Conservation (phyloP, 768 basidiomycete species). For the Psilocybe cubensis region DNA sequence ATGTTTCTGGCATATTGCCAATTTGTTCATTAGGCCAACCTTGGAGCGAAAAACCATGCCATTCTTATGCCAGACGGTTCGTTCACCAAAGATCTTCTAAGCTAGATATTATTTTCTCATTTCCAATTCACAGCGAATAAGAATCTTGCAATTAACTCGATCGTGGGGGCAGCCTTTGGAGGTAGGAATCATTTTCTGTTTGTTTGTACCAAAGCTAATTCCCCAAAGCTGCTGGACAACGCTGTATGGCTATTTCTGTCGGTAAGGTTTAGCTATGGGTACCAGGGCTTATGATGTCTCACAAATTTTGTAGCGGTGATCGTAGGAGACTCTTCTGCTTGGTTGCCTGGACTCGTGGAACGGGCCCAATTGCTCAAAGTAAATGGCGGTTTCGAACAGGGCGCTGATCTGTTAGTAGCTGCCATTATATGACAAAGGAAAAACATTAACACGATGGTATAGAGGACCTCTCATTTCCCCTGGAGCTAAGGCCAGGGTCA, state of each 20-base stretch:
- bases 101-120: background rate
- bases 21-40: conserved; percentile 39
- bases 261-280: conserved; percentile 46
- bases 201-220: background rate
- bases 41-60: conserved; percentile 98
- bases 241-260: conserved; percentile 96
- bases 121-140: conserved; percentile 90
- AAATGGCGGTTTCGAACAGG: conserved; percentile 88
- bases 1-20: background rate
- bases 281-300: background rate
- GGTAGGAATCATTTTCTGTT: conserved; percentile 41
- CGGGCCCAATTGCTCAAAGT: conserved; percentile 81
- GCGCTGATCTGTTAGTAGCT: conserved; percentile 70
- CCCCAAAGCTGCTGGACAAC: conserved; percentile 85
- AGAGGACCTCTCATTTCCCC: conserved; percentile 86
- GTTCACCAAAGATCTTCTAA: conserved; percentile 17
- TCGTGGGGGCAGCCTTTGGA: conserved; percentile 93
- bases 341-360: conserved; percentile 87
- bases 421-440: background rate
- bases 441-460: conserved; percentile 3
- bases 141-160: conserved; percentile 89
- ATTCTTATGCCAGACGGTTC: conserved; percentile 92
- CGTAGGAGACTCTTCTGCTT: conserved; percentile 77
- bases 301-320: conserved; percentile 55
- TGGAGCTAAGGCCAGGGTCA: conserved; percentile 77